Evolutionary conservation across 1,139 yeast genomes (phyloP).

Genomic region (Lodderomyces metapsilosis): DNA sequence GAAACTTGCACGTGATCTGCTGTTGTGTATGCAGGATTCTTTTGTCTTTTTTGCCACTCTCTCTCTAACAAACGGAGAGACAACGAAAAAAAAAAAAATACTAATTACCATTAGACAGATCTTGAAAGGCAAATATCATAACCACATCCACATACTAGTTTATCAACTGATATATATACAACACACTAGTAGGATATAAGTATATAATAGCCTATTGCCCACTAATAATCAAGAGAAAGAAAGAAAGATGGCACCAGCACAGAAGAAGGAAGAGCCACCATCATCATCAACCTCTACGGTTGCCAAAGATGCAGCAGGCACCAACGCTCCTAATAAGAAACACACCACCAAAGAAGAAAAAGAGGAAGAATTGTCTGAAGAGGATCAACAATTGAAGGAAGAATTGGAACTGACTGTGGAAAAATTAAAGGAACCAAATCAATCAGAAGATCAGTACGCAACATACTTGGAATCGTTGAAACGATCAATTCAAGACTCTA

Average conservation of each 20-base stretch:
- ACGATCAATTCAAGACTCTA: constrained; percentile 81
- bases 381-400: constrained; percentile 83
- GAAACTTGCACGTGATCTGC: too few relatives aligned
- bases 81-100: too few relatives aligned
- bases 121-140: too few relatives aligned
- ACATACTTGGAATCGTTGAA: constrained; percentile 68
- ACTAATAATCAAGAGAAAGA: too few relatives aligned
- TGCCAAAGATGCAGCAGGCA: constrained; percentile 13
- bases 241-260: constrained; percentile 22
- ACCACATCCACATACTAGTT: too few relatives aligned
- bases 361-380: constrained; percentile 86
- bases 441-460: constrained; percentile 50
- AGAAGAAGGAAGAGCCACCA: constrained; percentile 15
- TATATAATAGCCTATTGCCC: too few relatives aligned
- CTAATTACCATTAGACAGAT: too few relatives aligned
- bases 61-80: too few relatives aligned
- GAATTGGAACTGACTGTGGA: constrained; percentile 88
- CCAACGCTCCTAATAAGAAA: constrained; percentile 12
- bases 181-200: too few relatives aligned
- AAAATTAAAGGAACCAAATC: constrained; percentile 49
- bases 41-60: too few relatives aligned
- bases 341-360: constrained; percentile 34
- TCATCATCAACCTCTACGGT: constrained; percentile 10
- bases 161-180: too few relatives aligned
- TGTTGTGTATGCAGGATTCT: too few relatives aligned